phyloP scores from a whole-genome alignment of 2,329 filamentous ascomycete species.

The Paecilomyces sp. region DNA sequence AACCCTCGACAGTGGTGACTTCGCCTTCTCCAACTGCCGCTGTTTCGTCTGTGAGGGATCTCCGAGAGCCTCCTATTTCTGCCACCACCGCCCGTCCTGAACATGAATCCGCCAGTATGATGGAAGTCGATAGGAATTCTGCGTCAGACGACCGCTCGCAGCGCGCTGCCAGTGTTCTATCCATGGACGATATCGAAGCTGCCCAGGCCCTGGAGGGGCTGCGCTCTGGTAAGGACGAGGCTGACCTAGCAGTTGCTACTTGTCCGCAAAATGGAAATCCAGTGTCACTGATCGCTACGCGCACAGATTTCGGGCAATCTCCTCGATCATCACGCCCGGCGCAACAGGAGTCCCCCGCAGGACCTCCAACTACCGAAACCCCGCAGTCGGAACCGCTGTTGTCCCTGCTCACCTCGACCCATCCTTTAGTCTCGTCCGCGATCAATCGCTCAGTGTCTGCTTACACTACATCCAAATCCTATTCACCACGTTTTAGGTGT shows the following conservation, averaged over 20 bases:
- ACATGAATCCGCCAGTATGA: constrained; percentile 23
- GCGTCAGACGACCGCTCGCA: constrained; percentile 32
- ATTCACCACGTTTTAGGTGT: constrained; percentile 81
- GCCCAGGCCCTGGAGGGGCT: constrained; percentile 71
- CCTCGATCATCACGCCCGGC: constrained; percentile 39
- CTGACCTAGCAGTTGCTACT: neutral
- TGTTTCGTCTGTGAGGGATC: neutral
- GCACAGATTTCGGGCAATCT: constrained; percentile 59
- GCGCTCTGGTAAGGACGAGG: constrained; percentile 54
- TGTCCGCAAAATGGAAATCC: constrained; percentile 7
- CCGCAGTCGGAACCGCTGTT: constrained; percentile 70
- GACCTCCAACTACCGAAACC: constrained; percentile 29
- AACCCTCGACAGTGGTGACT: constrained; percentile 1
- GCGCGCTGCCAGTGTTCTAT: constrained; percentile 39
- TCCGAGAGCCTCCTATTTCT: constrained; percentile 4
- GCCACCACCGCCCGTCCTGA: constrained; percentile 7
- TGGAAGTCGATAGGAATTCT: constrained; percentile 32
- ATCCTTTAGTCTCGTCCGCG: constrained; percentile 77
- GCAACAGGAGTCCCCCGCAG: constrained; percentile 25
- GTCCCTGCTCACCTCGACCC: constrained; percentile 77
- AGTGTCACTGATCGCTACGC: constrained; percentile 3
- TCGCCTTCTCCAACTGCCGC: neutral
- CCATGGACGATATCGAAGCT: constrained; percentile 49
- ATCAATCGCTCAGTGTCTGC: constrained; percentile 79
- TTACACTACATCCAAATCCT: constrained; percentile 82